Conservation (phyloP, 805 yeast genomes). For the Schwanniomyces polymorphus region DNA sequence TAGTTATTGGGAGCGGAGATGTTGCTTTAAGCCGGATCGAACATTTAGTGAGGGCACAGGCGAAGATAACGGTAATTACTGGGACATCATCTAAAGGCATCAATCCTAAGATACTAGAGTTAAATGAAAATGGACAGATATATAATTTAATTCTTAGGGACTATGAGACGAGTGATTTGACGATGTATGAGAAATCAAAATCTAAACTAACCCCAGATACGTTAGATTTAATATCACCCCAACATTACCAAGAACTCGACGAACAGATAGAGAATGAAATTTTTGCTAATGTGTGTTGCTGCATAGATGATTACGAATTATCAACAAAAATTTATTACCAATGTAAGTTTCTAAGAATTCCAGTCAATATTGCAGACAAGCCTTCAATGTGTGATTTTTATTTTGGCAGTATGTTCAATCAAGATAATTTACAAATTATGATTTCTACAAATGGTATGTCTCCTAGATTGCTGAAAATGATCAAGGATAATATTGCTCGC, state of each 20-base stretch:
- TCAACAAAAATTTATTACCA: conserved; percentile 58
- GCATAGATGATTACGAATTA: conserved; percentile 67
- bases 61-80: conserved; percentile 64
- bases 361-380: conserved; percentile 81
- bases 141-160: conserved; percentile 41
- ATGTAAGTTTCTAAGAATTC: conserved; percentile 45
- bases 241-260: conserved; percentile 28
- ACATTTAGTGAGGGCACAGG: conserved; percentile 68
- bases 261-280: conserved; percentile 33
- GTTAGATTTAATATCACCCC: conserved; percentile 1
- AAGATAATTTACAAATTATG: conserved; percentile 76
- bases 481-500: conserved; percentile 54
- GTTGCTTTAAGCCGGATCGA: conserved; percentile 73
- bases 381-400: conserved; percentile 84
- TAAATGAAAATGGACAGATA: conserved; percentile 39
- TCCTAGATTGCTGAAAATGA: conserved; percentile 64
- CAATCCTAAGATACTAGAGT: conserved; percentile 27
- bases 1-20: conserved; percentile 77
- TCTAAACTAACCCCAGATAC: background rate
- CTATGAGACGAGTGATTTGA: conserved; percentile 48
- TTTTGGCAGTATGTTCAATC: conserved; percentile 75
- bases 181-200: conserved; percentile 42
- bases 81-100: conserved; percentile 24
- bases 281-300: conserved; percentile 70
- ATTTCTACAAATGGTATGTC: conserved; percentile 82